Evolutionary conservation across 1,284 basidiomycete species (phyloP).

Genomic region (Papiliotrema flavescens): DNA sequence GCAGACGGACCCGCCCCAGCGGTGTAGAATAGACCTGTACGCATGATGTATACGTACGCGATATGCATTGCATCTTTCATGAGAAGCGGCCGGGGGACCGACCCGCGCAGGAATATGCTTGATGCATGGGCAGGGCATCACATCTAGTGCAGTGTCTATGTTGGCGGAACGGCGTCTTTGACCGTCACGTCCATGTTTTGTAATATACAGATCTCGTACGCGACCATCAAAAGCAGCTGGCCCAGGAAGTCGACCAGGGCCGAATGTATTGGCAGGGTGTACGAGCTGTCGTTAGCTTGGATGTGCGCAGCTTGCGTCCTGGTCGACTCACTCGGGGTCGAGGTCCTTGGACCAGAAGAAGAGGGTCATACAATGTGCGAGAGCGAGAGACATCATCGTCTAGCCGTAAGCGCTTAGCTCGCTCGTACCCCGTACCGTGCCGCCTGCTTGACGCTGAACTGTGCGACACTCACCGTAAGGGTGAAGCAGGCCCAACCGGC

Average conservation of each 20-base stretch:
- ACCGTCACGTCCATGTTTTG: slow-evolving; percentile 40
- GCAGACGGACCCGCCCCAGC: too few relatives aligned
- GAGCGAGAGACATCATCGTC: slow-evolving; percentile 65
- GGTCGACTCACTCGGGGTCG: slow-evolving; percentile 67
- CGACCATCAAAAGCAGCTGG: slow-evolving; percentile 65
- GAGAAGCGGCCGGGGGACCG: too few relatives aligned
- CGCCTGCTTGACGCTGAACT: neutral
- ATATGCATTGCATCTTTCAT: too few relatives aligned
- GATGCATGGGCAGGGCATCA: too few relatives aligned
- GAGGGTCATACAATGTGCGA: slow-evolving; percentile 68
- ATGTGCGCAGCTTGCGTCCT: neutral
- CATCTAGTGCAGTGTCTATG: neutral
- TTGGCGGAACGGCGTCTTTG: neutral
- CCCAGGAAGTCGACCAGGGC: slow-evolving; percentile 88
- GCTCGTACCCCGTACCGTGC: too few relatives aligned
- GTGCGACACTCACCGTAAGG: slow-evolving; percentile 60
- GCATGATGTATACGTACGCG: too few relatives aligned
- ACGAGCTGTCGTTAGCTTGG: slow-evolving; percentile 55
- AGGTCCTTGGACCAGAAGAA: slow-evolving; percentile 75
- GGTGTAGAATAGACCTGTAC: too few relatives aligned
- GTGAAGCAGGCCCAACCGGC: slow-evolving; percentile 66
- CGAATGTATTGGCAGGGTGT: slow-evolving; percentile 87
- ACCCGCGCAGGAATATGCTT: too few relatives aligned
- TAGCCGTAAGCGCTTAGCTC: slow-evolving; percentile 39
- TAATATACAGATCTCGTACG: slow-evolving; percentile 50